Evolutionary conservation across 768 basidiomycete species (phyloP), one percentile per base, ranked within the genome.

Genomic region (Leccinum sublutescens): DNA sequence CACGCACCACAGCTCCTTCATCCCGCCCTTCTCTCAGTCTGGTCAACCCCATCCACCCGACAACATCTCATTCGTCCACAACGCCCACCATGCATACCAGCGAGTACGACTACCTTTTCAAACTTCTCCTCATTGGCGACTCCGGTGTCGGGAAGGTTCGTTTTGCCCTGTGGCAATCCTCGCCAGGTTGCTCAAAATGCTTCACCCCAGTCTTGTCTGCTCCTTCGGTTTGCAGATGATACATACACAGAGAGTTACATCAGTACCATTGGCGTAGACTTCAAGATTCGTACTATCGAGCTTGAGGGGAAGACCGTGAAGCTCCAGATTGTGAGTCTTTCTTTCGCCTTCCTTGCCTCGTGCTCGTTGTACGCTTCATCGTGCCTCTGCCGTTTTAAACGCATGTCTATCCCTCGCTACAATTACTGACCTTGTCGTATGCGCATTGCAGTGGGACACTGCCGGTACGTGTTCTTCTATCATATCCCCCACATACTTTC

Each of bases 251-350:
- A 96, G 74, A 93, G 91, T 67, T 98, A 96, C 77, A 95, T 98
- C 73, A 91, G 89, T 59, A 98, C 96, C 40, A 98, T 98, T 76
- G 97, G 97, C 64, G 94, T 98, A 59, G 95, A 97, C 80, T 97
- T 97, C 80, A 96, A 95, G 88, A 98, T 98, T 79, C 86, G 96
- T 61, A 98, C 96, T 36, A 98, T 98, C 77, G 96, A 98, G 75
- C 82, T 98, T 56, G 96, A 98, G 71, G 96, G 96, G 60, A 97
- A 97, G 88, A 93, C 92, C 1, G 93, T 98, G 75, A 98, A 98
- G 77, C 84, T 98, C 60, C 96, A 98, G 79, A 98, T 98, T 77
- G 95, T 97, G 69, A 77, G 95, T 78, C 47, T 57, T 63, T 58
- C 55, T 21, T 47, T 45, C 34, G 10, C 10, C 36, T 43, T 57